Percentiles rank a stretch among this genome's conserved stretches.
phyloP scores from a whole-genome alignment of 768 basidiomycete species.

The Calocybe gangraenosa region DNA sequence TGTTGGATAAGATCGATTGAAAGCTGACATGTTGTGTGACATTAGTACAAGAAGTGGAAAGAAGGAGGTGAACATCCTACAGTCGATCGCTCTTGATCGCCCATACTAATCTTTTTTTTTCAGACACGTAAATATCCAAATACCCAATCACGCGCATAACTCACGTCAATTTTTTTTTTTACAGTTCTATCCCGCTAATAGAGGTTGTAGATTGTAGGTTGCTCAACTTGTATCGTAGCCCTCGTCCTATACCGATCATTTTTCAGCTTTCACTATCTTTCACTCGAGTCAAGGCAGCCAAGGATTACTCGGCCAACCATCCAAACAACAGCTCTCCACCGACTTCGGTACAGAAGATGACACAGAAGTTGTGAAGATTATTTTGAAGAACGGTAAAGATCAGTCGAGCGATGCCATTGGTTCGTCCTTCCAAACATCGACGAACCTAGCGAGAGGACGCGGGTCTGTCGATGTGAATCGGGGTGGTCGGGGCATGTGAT shows the following conservation, averaged over 20 bases:
- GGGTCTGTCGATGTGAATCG: conserved; percentile 5
- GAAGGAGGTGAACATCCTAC: conserved; percentile 55
- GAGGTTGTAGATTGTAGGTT: conserved; percentile 78
- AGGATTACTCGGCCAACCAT: conserved; percentile 68
- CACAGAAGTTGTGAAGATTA: conserved; percentile 50
- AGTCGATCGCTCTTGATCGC: conserved; percentile 15
- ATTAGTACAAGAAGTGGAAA: conserved; percentile 75
- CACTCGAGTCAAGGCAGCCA: conserved; percentile 71
- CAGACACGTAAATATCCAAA: conserved; percentile 60
- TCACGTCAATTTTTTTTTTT: conserved; percentile 14
- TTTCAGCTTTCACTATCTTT: conserved; percentile 66
- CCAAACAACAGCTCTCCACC: conserved; percentile 81
- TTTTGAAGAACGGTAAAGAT: conserved; percentile 62
- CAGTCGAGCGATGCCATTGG: conserved; percentile 48
- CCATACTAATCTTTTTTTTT: conserved; percentile 15
- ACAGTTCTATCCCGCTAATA: conserved; percentile 65
- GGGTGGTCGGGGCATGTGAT: not conserved
- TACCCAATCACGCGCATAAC: not conserved
- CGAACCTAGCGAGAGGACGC: conserved; percentile 23
- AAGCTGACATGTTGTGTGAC: conserved; percentile 7
- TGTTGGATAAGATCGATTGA: conserved; percentile 7
- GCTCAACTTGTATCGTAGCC: not conserved
- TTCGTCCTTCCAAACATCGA: conserved; percentile 12
- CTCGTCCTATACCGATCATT: not conserved
- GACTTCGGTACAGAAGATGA: conserved; percentile 66